Conservation (phyloP, 1,284 basidiomycete genomes). For the Pyrrhoderma lamaoense region DNA sequence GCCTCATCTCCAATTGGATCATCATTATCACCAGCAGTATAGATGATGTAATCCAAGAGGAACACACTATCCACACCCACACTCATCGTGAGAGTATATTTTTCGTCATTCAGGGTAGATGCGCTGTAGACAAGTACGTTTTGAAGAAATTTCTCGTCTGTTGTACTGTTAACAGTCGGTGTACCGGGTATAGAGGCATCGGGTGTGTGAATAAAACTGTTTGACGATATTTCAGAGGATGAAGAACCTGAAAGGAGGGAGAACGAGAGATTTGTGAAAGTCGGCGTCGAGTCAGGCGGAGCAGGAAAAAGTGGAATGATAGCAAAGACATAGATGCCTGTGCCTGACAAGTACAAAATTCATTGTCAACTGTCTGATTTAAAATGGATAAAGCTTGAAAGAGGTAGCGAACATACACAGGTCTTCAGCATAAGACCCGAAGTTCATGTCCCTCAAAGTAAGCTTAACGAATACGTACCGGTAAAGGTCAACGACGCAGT, state of each 20-base stretch:
- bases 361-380: neutral
- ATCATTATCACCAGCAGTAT: slow-evolving; percentile 25
- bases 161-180: slow-evolving; percentile 12
- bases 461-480: slow-evolving; percentile 28
- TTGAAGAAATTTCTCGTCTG: slow-evolving; percentile 24
- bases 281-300: slow-evolving; percentile 27
- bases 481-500: slow-evolving; percentile 41
- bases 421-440: neutral
- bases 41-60: slow-evolving; percentile 42
- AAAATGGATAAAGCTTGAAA: too few species aligned
- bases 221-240: slow-evolving; percentile 20
- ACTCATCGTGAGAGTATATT: slow-evolving; percentile 37
- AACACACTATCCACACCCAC: slow-evolving; percentile 41
- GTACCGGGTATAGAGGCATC: slow-evolving; percentile 9
- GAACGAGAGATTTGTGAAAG: slow-evolving; percentile 30
- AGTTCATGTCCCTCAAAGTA: neutral
- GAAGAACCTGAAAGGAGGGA: slow-evolving; percentile 22
- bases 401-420: too few species aligned
- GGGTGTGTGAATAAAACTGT: slow-evolving; percentile 27
- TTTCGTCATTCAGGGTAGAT: slow-evolving; percentile 30
- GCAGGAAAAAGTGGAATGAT: slow-evolving; percentile 27
- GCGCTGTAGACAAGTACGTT: slow-evolving; percentile 32
- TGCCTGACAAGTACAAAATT: slow-evolving; percentile 21
- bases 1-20: too few species aligned
- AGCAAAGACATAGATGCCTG: slow-evolving; percentile 29